Conservation (phyloP, 768 basidiomycete genomes). For the Paxillus ammoniavirescens region DNA sequence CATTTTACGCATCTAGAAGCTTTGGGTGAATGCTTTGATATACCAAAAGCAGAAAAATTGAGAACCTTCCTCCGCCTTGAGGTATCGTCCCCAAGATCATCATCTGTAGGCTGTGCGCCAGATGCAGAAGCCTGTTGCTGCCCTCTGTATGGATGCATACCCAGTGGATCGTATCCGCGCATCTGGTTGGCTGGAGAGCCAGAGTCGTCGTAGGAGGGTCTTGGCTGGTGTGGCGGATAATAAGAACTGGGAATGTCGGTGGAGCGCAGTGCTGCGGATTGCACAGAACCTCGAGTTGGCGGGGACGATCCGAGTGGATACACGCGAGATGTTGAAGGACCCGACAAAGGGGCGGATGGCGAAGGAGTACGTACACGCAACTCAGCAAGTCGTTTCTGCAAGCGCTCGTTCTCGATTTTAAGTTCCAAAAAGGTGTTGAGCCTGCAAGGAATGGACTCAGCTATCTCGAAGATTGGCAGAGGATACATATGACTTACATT, state of each 20-base stretch:
- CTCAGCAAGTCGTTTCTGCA: slow-evolving; percentile 60
- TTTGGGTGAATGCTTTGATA: slow-evolving; percentile 2
- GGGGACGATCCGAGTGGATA: slow-evolving; percentile 27
- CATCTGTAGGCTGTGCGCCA: slow-evolving; percentile 24
- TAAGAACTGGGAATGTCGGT: slow-evolving; percentile 10
- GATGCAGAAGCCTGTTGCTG: slow-evolving; percentile 16
- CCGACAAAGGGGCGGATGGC: slow-evolving; percentile 12
- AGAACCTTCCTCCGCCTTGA: slow-evolving; percentile 64
- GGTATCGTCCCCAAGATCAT: slow-evolving; percentile 50
- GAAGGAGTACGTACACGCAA: slow-evolving; percentile 31
- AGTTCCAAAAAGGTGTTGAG: slow-evolving; percentile 76
- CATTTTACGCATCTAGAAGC: slow-evolving; percentile 34
- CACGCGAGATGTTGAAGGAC: slow-evolving; percentile 22
- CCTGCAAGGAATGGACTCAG: slow-evolving; percentile 36
- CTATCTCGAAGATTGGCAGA: background rate
- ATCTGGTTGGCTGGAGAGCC: slow-evolving; percentile 7
- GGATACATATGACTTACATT: slow-evolving; percentile 43
- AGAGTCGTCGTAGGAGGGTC: slow-evolving; percentile 16
- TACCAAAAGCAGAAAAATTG: background rate
- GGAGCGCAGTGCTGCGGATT: slow-evolving; percentile 12
- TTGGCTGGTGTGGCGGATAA: slow-evolving; percentile 16
- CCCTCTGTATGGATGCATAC: slow-evolving; percentile 10
- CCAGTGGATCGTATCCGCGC: slow-evolving; percentile 20
- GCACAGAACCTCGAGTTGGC: slow-evolving; percentile 21
- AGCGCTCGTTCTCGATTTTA: slow-evolving; percentile 82